Evolutionary conservation across 2,329 filamentous ascomycete genomes (phyloP).

Genomic region (Polytolypa hystricis): DNA sequence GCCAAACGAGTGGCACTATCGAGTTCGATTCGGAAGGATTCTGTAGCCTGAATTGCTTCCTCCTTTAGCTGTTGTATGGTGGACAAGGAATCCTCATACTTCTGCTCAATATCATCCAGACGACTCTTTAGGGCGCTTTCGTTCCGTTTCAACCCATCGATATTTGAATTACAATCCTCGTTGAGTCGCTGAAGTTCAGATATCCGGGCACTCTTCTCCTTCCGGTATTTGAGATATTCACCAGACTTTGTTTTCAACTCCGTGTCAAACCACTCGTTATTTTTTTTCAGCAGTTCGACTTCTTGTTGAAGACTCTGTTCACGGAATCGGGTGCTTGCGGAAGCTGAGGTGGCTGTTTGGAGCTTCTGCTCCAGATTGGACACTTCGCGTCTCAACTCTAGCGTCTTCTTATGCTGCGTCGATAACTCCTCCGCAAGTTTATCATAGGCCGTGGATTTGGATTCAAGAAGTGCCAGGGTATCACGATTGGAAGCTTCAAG

Average conservation of each 20-base stretch:
- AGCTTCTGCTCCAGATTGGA: conserved; percentile 70
- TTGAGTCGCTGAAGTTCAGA: conserved; percentile 78
- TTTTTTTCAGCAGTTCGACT: conserved; percentile 74
- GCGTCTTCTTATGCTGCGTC: conserved; percentile 75
- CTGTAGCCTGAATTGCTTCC: conserved; percentile 66
- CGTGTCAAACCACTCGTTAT: conserved; percentile 84
- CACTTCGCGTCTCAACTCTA: conserved; percentile 73
- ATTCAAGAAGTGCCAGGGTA: conserved; percentile 76
- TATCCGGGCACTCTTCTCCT: conserved; percentile 86
- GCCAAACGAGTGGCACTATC: conserved; percentile 71
- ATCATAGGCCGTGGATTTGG: conserved; percentile 78
- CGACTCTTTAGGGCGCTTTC: conserved; percentile 72
- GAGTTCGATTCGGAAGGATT: conserved; percentile 77
- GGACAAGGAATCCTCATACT: conserved; percentile 71
- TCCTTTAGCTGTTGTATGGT: conserved; percentile 81
- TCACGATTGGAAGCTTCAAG: conserved; percentile 90
- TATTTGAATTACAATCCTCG: conserved; percentile 67
- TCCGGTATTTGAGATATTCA: conserved; percentile 81
- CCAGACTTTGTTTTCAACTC: conserved; percentile 84
- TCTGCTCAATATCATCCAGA: conserved; percentile 72
- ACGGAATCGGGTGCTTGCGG: conserved; percentile 74
- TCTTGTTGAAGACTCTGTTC: conserved; percentile 87
- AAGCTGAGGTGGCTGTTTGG: conserved; percentile 68
- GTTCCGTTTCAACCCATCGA: conserved; percentile 66
- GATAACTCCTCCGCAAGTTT: conserved; percentile 76